These are phyloP conservation scores for Apiotrichum porosum DNA, from an alignment of 1,284 basidiomycete species.

Conservation along the genomic window DNA sequence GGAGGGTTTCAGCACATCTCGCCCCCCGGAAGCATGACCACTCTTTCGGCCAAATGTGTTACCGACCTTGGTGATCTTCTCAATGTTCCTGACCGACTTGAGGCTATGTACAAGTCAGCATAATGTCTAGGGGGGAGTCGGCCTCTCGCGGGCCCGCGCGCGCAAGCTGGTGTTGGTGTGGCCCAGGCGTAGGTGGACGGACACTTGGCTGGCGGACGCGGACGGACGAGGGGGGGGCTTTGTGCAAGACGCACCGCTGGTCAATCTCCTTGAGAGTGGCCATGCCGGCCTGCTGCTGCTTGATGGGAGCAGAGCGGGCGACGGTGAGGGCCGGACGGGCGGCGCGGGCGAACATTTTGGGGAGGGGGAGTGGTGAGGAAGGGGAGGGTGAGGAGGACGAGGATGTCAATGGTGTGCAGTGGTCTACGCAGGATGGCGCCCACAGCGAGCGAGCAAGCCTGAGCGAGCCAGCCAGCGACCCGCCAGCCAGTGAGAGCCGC, in stretches of 20 bases:
- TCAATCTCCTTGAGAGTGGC: conserved; percentile 97
- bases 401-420: neutral
- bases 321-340: conserved; percentile 58
- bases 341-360: conserved; percentile 55
- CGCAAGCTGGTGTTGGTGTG: neutral
- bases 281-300: conserved; percentile 71
- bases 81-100: conserved; percentile 96
- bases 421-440: no score
- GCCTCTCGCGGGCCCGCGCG: neutral
- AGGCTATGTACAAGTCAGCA: conserved; percentile 29
- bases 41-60: neutral
- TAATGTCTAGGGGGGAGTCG: neutral
- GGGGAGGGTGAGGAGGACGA: conserved; percentile 8
- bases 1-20: conserved; percentile 3
- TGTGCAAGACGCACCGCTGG: conserved; percentile 56
- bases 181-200: no score
- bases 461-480: conserved; percentile 6
- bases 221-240: neutral
- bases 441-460: no score
- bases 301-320: conserved; percentile 51
- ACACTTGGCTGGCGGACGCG: no score
- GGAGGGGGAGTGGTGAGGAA: conserved; percentile 10
- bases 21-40: neutral
- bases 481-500: neutral
- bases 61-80: conserved; percentile 96